Base-by-base conservation (phyloP, 2,329 filamentous ascomycete genomes). In the Elsinoe ampelina region DNA sequence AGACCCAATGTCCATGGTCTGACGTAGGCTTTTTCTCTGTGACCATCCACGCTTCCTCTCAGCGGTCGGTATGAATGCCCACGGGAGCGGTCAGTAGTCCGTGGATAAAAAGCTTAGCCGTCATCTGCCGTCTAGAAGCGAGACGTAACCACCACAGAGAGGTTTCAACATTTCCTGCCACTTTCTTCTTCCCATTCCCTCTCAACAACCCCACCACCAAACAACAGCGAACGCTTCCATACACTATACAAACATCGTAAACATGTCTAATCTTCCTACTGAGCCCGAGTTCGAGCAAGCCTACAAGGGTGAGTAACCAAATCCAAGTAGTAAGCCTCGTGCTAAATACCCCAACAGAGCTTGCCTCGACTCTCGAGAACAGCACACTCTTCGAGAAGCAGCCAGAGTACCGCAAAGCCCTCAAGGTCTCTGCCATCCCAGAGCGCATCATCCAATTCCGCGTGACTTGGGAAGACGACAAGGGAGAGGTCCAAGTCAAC, bases 261-360 rank as follows among this genome's bases (percentile, higher is more conserved):
- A n/a, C 26, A 61, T 61, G 59, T 87, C 90, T 64, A 86, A 93
- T 79, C 80, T 93, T 68, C 83, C 88, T 54, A 77, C 78, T 62
- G 92, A 97, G 83, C 92, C 93, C 70, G 92, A 98, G 80, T 97
- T 97, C 79, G 85, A 96, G 84, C 92, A 97, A 83, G 92, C 92
- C 70, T 95, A 95, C 83, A 89, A 90, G 74, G 89, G 89, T 95
- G 77, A 69, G 80, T 71, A 10, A 39, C 26, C 10, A 6, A 17
- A 5, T 35, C 1, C 26, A 19, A 45, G 13, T 13, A 35, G 13
- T 17, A 13, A 35, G 13, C 15, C 15, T 2, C 32, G 2, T 35
- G 26, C 54, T 42, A 8, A 35, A n/a, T 13, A 42, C n/a, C 50
- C 32, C 54, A 45, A 63, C 70, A 95, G 92, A 98, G 83, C 88